A percentile compares a stretch with the other conserved stretches of the same genome.
phyloP scores from a whole-genome alignment of 345 rosid species.

The Eutrema yunnanense region DNA sequence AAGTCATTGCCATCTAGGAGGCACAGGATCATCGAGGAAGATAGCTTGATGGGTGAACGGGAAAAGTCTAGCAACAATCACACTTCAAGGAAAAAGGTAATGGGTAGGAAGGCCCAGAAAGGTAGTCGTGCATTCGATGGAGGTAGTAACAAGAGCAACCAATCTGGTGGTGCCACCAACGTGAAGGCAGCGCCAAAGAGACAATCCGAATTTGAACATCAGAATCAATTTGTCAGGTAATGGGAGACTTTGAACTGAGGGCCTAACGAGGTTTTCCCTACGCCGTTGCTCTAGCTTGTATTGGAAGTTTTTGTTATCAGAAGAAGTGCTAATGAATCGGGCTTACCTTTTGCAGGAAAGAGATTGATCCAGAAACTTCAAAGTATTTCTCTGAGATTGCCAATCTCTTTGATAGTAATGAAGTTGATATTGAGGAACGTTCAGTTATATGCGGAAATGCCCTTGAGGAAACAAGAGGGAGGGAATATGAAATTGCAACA shows the following conservation, averaged over 20 bases:
- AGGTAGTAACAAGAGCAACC: conserved; percentile 34
- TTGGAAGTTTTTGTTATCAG: background rate
- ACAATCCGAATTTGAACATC: conserved; percentile 40
- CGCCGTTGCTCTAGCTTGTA: background rate
- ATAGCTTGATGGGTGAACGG: conserved; percentile 47
- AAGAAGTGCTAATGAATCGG: background rate
- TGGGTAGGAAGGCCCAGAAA: conserved; percentile 46
- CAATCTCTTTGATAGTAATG: conserved; percentile 69
- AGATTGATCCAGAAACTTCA: conserved; percentile 73
- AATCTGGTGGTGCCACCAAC: conserved; percentile 20
- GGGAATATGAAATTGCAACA: conserved; percentile 79
- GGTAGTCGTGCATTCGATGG: conserved; percentile 45
- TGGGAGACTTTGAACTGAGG: background rate
- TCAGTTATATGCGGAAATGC: conserved; percentile 68
- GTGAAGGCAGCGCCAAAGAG: conserved; percentile 29
- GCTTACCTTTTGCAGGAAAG: conserved; percentile 50
- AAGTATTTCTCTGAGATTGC: conserved; percentile 82
- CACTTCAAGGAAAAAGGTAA: conserved; percentile 34
- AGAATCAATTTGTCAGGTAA: conserved; percentile 55
- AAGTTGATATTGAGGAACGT: conserved; percentile 71
- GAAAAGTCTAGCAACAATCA: conserved; percentile 35
- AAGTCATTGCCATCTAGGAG: conserved; percentile 43
- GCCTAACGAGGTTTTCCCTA: no score
- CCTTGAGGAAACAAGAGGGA: conserved; percentile 79
- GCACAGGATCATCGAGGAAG: conserved; percentile 24